phyloP scores from a whole-genome alignment of 176 grass and related monocot genomes.

The Oryza australiensis region DNA sequence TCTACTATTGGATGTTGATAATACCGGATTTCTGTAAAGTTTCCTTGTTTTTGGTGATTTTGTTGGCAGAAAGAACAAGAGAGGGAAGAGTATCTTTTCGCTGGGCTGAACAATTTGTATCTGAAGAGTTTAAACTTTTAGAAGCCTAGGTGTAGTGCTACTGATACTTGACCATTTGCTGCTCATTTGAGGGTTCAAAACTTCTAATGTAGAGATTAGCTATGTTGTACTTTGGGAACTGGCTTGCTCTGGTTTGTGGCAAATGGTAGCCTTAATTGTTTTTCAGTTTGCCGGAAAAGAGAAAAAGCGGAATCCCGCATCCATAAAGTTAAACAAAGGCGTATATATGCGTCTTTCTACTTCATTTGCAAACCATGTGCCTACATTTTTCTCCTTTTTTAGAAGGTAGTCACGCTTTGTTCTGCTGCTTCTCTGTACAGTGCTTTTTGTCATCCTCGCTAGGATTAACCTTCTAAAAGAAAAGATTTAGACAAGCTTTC shows the following conservation, averaged over 20 bases:
- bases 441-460: neutral
- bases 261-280: too few relatives aligned
- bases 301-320: neutral
- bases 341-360: neutral
- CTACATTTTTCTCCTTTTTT: neutral
- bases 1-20: neutral
- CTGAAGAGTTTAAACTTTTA: too few relatives aligned
- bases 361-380: neutral
- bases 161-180: neutral
- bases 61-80: neutral
- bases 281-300: neutral
- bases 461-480: too few relatives aligned
- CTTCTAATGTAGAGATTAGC: neutral
- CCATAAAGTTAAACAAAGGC: neutral
- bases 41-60: conserved; percentile 5
- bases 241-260: neutral
- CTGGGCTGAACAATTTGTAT: neutral
- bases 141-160: neutral
- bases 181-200: too few relatives aligned
- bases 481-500: too few relatives aligned
- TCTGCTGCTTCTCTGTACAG: neutral
- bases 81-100: neutral
- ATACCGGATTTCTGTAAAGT: conserved; percentile 23
- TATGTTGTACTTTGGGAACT: neutral
- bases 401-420: neutral